Base-by-base conservation (phyloP, 2,329 filamentous ascomycete species). In the Xylariaceae sp. region DNA sequence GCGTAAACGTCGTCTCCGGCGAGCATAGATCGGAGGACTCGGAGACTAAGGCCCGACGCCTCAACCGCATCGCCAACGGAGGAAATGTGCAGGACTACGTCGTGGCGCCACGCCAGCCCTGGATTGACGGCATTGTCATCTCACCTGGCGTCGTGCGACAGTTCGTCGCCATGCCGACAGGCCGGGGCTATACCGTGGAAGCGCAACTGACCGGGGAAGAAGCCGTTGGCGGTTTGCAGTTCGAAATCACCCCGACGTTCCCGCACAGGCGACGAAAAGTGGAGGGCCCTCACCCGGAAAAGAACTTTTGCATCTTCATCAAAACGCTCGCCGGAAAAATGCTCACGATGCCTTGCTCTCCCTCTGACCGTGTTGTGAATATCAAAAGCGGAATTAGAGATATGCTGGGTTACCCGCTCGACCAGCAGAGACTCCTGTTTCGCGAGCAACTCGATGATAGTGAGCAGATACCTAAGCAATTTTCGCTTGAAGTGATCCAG, bases 111-210 rank as follows among this genome's bases (percentile, higher is more conserved):
- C 14, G 55, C 0, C 76, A 79, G 54, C 52, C 23, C 2, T 77
- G 74, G 75, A 64, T 79, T 0, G 75, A 79, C 57, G 76, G 75
- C 1, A 70, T 77, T 21, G 74, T 70, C 0, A 61, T 61, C 10
- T 54, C 64, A 0, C 63, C 73, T 20, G 74, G 75, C 9, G 63
- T 65, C 1, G 75, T 81, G 3, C 70, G 75, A 9, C 79, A 82
- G 56, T 81, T 82, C 55, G 75, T 81, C 2, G 77, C 78, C 1
- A 77, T 78, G 72, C 74, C 76, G 0, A 59, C 74, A 21, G 74
- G 73, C 1, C 67, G 65, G 14, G 76, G 77, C 1, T 77, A 78
- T 50, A 73, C 74, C 0, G 71, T 81, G 7, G 79, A 81, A 61
- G 69, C 70, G 2, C 79, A 81, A 59, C 59, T 79, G 4, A 79